Evolutionary conservation across 2,329 filamentous ascomycete genomes (phyloP).

Genomic region (Fusarium clavum): DNA sequence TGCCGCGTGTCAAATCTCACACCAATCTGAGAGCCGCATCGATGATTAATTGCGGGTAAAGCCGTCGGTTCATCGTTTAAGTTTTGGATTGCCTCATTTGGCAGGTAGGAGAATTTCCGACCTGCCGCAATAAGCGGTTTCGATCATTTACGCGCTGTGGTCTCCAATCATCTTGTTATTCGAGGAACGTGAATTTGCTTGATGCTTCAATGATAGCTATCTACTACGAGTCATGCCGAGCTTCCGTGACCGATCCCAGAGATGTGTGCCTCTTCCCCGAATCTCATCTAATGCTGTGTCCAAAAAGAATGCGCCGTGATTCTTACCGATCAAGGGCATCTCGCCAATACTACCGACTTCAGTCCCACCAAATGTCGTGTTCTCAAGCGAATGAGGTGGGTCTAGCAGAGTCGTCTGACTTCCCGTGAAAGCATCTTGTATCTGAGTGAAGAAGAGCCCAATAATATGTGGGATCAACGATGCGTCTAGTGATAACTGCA

Average conservation of each 20-base stretch:
- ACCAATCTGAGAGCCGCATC: background rate
- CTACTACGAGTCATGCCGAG: background rate
- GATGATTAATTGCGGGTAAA: background rate
- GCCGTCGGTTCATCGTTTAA: background rate
- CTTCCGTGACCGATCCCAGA: background rate
- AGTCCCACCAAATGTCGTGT: no score
- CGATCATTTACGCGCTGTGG: background rate
- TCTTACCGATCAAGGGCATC: fast-evolving
- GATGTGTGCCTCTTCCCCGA: background rate
- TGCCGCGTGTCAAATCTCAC: background rate
- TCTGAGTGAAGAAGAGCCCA: background rate
- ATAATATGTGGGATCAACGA: background rate
- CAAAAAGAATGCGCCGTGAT: background rate
- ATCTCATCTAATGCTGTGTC: background rate
- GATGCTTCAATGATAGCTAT: no score
- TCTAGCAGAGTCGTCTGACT: background rate
- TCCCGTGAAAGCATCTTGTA: background rate
- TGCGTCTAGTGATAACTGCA: background rate
- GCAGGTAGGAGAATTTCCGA: background rate
- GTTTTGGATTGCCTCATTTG: background rate
- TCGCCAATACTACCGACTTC: background rate
- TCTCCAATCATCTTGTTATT: background rate
- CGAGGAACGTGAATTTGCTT: background rate
- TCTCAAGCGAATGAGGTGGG: background rate
- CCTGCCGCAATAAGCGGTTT: background rate